These are phyloP conservation scores for Staphylotrichum tortipilum DNA, from an alignment of 495 filamentous ascomycete species.

Conservation along the genomic window DNA sequence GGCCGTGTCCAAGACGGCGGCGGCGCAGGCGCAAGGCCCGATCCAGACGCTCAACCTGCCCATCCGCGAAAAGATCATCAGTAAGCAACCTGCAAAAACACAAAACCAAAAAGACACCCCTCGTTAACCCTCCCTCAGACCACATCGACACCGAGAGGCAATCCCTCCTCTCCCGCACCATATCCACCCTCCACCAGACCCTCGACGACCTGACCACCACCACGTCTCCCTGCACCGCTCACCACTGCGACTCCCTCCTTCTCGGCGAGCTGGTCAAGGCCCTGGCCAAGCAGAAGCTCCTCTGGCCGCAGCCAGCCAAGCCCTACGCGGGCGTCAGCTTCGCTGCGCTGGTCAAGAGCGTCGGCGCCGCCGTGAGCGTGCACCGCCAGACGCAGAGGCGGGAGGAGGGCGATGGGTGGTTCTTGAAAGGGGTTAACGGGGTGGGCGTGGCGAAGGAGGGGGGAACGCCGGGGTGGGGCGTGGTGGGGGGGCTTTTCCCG, in stretches of 20 bases:
- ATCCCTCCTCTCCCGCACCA: slow-evolving; percentile 10
- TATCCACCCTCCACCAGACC: slow-evolving; percentile 10
- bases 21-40: slow-evolving; percentile 10
- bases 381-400: neutral
- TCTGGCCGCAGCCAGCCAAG: slow-evolving; percentile 17
- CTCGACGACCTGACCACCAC: slow-evolving; percentile 10
- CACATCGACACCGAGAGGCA: slow-evolving; percentile 20
- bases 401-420: neutral
- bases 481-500: neutral
- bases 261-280: slow-evolving; percentile 23
- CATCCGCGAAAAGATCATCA: slow-evolving; percentile 23
- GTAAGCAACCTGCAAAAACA: slow-evolving; percentile 4
- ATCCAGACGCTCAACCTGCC: slow-evolving; percentile 17
- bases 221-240: slow-evolving; percentile 1
- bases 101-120: neutral
- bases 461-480: neutral
- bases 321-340: slow-evolving; percentile 19
- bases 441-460: neutral
- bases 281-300: slow-evolving; percentile 10
- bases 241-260: slow-evolving; percentile 21
- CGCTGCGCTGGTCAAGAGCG: slow-evolving; percentile 6
- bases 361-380: slow-evolving; percentile 1
- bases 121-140: neutral
- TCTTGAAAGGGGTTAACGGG: neutral
- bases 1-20: slow-evolving; percentile 13